phyloP scores from a whole-genome alignment of 768 basidiomycete species.

The Leccinum imitatum region DNA sequence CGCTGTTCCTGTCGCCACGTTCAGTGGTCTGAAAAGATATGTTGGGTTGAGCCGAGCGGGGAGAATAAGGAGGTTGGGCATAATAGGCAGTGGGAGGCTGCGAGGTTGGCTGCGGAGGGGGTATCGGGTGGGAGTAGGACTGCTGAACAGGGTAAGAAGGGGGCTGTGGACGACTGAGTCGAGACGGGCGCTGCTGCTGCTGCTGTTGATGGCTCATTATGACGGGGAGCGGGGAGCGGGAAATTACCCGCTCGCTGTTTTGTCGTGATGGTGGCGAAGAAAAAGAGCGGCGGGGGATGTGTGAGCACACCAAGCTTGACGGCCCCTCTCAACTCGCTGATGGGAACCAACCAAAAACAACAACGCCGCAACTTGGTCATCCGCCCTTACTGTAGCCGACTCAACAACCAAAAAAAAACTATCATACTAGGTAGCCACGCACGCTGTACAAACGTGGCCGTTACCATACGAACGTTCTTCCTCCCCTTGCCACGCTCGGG shows the following conservation, averaged over 20 bases:
- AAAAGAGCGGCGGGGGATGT: constrained; percentile 23
- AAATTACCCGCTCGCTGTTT: constrained; percentile 4
- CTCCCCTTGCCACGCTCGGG: background rate
- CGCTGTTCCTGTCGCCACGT: constrained; percentile 62
- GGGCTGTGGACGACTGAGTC: constrained; percentile 32
- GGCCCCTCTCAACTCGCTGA: background rate
- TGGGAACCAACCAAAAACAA: constrained; percentile 10
- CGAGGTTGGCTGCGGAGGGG: constrained; percentile 21
- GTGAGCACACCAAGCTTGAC: too few species aligned
- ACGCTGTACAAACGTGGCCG: background rate
- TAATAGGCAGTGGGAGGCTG: constrained; percentile 16
- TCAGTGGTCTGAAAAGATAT: constrained; percentile 73
- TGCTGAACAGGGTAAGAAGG: constrained; percentile 39
- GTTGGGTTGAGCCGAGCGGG: constrained; percentile 33
- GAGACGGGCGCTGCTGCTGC: constrained; percentile 38
- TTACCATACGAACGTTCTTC: background rate
- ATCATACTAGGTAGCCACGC: background rate
- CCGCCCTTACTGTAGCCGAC: background rate
- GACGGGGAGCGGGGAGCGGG: background rate
- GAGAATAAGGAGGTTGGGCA: constrained; percentile 17
- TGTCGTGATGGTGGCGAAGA: background rate
- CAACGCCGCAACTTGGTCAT: background rate
- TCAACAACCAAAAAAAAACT: background rate
- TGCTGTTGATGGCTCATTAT: constrained; percentile 42
- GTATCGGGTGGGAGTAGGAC: constrained; percentile 18